Percentiles rank a stretch among this genome's conserved stretches.
Evolutionary conservation across 2,329 filamentous ascomycete species (phyloP).

Genomic region (Pseudocercospora fuligena): DNA sequence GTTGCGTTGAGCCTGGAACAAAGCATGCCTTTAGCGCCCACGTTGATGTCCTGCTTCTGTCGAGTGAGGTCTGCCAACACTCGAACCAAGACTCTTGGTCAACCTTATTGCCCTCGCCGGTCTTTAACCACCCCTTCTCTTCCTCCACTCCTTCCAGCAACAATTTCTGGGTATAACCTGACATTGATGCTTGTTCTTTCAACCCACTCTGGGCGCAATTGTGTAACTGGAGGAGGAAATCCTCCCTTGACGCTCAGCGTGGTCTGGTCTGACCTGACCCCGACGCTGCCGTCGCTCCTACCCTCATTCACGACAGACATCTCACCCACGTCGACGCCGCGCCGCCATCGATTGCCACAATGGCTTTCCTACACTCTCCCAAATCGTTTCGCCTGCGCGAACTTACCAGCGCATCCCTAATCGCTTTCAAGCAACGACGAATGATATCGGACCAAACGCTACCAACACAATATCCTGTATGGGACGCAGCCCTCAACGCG

Average conservation of each 20-base stretch:
- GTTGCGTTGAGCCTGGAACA: no score
- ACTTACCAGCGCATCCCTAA: slow-evolving; percentile 41
- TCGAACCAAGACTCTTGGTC: neutral
- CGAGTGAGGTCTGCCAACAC: neutral
- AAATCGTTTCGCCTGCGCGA: slow-evolving; percentile 50
- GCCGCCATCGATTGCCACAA: slow-evolving; percentile 28
- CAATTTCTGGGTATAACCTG: neutral
- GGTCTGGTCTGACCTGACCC: neutral
- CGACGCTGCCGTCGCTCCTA: slow-evolving; percentile 5
- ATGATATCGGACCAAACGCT: slow-evolving; percentile 23
- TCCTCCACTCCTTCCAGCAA: neutral
- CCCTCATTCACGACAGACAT: neutral
- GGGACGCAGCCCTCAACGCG: slow-evolving; percentile 39
- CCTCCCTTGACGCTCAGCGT: neutral
- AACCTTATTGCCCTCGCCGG: neutral
- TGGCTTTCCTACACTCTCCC: slow-evolving; percentile 54
- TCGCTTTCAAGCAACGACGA: slow-evolving; percentile 45
- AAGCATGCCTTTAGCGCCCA: neutral
- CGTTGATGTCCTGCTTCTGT: neutral
- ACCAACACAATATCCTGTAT: slow-evolving; percentile 37
- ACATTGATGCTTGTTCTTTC: slow-evolving; percentile 12
- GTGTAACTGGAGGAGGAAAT: neutral
- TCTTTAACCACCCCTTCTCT: neutral
- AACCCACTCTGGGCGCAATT: neutral
- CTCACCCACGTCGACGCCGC: neutral